Base-by-base conservation (phyloP, 148 eudicot genomes). In the Agrostemma githago region DNA sequence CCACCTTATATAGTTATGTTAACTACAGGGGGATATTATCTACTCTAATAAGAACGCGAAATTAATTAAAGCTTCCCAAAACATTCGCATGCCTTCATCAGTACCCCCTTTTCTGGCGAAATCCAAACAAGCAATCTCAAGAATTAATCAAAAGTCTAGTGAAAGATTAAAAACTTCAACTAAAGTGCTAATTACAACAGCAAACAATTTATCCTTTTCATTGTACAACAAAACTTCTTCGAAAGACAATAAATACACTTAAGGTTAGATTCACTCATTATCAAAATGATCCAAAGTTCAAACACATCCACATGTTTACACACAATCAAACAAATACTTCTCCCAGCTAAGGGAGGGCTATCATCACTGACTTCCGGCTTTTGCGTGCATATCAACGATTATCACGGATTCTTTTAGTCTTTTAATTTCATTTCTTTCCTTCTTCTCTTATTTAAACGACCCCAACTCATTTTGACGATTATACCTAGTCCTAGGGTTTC, bases 261-360 rank as follows among this genome's bases (percentile, higher is more conserved):
- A 58, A 20, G 11, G 16, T 66, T 8, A 16, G 3, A 34, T 62
- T 39, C 68, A 39, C 43, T 64, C 42, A 5, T 37, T 64, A 16
- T n/a, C 26, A 3, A 64, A 64, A 37, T 38, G 15, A 40, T 39
- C 46, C n/a, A 39, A 38, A 65, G 8, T 39, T 17, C 48, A 65
- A 65, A 65, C 68, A 64, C 39, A 64, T 37, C 19, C 68, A 65
- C 66, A 34, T 9, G 65, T 16, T 57, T 57, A 57, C 16, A 6
- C 17, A 17, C 9, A 59, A 15, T 14, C 20, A 16, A 59, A 59
- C 20, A 15, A 26, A 59, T 5, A 59, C 19, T 20, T 59, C 20
- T 20, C 34, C 37, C 7, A 59, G 8, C 9, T 59, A 17, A 59
- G 65, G 34, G 34, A n/a, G 34, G 1, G 6, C 8, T 8, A 61